phyloP scores from a whole-genome alignment of 2,329 filamentous ascomycete species.

The Zarea fungicola region DNA sequence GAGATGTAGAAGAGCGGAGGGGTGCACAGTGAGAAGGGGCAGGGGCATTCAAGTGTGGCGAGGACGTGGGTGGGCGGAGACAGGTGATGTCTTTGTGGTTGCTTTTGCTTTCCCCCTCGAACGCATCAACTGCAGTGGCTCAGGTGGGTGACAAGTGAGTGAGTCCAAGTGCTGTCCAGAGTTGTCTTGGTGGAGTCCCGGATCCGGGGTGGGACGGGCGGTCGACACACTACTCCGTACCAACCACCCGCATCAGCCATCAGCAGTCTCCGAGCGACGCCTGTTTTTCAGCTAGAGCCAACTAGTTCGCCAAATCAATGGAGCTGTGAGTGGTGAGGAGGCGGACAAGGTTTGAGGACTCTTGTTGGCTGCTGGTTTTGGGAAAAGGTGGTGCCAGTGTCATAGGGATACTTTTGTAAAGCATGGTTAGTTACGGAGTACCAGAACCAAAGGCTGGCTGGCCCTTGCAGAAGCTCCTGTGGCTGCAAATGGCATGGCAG shows the following conservation, averaged over 20 bases:
- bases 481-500: no score
- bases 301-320: slow-evolving; percentile 1
- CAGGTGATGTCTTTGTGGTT: slow-evolving; percentile 28
- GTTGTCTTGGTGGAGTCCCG: slow-evolving; percentile 29
- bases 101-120: slow-evolving; percentile 27
- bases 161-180: no score
- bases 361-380: neutral
- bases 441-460: no score
- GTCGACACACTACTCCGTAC: no score
- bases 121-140: no score
- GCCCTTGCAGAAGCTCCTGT: no score
- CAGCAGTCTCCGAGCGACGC: slow-evolving; percentile 4
- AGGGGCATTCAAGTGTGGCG: slow-evolving; percentile 13
- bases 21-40: neutral
- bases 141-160: no score
- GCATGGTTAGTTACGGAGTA: no score
- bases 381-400: no score
- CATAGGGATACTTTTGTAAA: no score
- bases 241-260: slow-evolving; percentile 14
- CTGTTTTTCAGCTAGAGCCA: slow-evolving; percentile 8
- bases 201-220: slow-evolving; percentile 25
- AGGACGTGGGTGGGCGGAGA: slow-evolving; percentile 19
- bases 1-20: slow-evolving; percentile 6
- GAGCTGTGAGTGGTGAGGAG: slow-evolving; percentile 1
- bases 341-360: neutral